Base-by-base conservation (phyloP, 2,329 filamentous ascomycete genomes). In the Fusarium oligoseptatum region DNA sequence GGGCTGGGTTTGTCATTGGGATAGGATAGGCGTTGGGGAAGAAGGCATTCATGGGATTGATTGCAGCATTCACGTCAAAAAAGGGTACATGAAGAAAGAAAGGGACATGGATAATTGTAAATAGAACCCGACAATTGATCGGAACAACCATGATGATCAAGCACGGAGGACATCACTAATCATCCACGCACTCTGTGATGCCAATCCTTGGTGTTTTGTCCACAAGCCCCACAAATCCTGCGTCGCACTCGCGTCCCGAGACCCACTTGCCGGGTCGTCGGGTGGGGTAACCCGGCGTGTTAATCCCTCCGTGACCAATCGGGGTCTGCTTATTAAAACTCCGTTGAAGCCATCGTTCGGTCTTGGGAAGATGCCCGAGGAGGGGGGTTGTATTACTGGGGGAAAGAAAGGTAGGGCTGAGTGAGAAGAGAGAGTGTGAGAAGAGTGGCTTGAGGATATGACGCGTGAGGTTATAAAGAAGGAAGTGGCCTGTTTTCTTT, bases 301-400 rank as follows among this genome's bases (percentile, higher is more conserved):
- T 58, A 50, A 68, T 74, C 72, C 41, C 61, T 57, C 75, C 75
- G 75, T 55, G 61, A 22, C 75, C 75, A 77, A 77, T 77, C 43
- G 43, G 14, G n/a, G 20, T 1, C 34, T 74, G 75, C 75, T 77
- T 77, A 77, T 77, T 77, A 63, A 66, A 57, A 57, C 27, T 12
- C 45, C 14, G 55, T 63, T 63, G 48, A 45, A 67, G 39, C 29
- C 29, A 56, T 41, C 29, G 2, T 45, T 55, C 57, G 68, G 68
- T 43, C 52, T 45, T 56, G 45, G 64, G 60, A 36, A 57, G 66
- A 58, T 66, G 63, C 52, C 62, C 60, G 56, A 74, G 48, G 29
- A 20, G 24, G 50, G 50, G 14, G 34, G 56, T n/a, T 24, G 36
- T 37, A 24, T 58, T 37, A 37, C 34, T 2, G 34, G 32, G 34